A percentile compares a stretch with the other conserved stretches of the same genome.
Evolutionary conservation across 345 rosid genomes (phyloP).

Genomic region (Lumnitzera littorea): DNA sequence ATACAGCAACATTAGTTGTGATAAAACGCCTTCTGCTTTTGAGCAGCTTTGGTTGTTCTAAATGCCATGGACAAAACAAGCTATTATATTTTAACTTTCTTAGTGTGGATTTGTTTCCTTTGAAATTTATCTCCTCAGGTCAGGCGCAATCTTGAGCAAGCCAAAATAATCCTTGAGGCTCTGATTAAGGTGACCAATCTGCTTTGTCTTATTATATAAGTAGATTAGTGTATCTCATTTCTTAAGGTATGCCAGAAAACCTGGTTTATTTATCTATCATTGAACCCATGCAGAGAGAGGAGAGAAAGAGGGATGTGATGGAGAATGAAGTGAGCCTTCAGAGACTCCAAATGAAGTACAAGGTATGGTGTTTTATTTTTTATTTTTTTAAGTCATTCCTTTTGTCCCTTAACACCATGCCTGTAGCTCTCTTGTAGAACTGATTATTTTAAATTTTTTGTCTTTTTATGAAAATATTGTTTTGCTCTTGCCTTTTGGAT

Average conservation of each 20-base stretch:
- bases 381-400: slow-evolving; percentile 1
- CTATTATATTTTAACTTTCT: neutral
- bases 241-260: neutral
- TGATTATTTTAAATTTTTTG: too few relatives aligned
- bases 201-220: slow-evolving; percentile 9
- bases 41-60: neutral
- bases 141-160: slow-evolving; percentile 96
- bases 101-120: slow-evolving; percentile 1
- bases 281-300: slow-evolving; percentile 63
- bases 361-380: slow-evolving; percentile 30
- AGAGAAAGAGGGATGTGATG: slow-evolving; percentile 82
- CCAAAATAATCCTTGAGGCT: slow-evolving; percentile 79
- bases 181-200: slow-evolving; percentile 64
- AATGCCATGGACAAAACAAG: too few relatives aligned
- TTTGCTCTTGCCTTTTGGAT: too few relatives aligned
- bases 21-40: too few relatives aligned
- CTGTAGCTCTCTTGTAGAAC: slow-evolving; percentile 1
- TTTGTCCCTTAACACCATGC: neutral
- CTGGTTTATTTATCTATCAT: neutral
- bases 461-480: too few relatives aligned
- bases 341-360: slow-evolving; percentile 81
- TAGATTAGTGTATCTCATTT: neutral
- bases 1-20: too few relatives aligned
- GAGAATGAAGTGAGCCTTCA: slow-evolving; percentile 88
- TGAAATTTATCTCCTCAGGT: slow-evolving; percentile 45